Conservation (phyloP, 768 basidiomycete genomes). For the Dentipellis sp. region DNA sequence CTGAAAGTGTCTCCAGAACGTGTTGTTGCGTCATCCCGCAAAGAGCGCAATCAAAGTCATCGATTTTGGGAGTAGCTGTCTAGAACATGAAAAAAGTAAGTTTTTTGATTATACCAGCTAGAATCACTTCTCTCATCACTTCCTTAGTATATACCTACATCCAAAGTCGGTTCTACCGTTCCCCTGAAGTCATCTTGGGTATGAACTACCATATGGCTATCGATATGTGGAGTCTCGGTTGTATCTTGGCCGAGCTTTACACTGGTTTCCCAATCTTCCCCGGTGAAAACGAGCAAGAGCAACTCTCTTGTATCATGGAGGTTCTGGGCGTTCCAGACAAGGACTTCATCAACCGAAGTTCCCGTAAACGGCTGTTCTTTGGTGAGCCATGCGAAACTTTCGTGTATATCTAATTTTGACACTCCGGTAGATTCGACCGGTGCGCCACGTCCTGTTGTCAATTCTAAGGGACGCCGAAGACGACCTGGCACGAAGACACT, state of each 20-base stretch:
- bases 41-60: slow-evolving; percentile 98
- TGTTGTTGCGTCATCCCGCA: slow-evolving; percentile 86
- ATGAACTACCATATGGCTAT: slow-evolving; percentile 99
- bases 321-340: slow-evolving; percentile 93
- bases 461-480: slow-evolving; percentile 91
- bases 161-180: slow-evolving; percentile 99
- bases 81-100: slow-evolving; percentile 97
- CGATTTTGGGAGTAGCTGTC: slow-evolving; percentile 97
- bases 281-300: slow-evolving; percentile 98
- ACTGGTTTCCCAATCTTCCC: slow-evolving; percentile 99
- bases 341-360: slow-evolving; percentile 89
- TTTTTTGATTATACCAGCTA: slow-evolving; percentile 4
- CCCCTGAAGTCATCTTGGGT: slow-evolving; percentile 96
- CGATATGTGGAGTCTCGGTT: slow-evolving; percentile 99
- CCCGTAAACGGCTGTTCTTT: slow-evolving; percentile 92
- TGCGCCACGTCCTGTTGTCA: slow-evolving; percentile 86
- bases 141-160: slow-evolving; percentile 94
- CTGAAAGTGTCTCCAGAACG: slow-evolving; percentile 50
- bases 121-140: neutral
- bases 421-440: slow-evolving; percentile 71
- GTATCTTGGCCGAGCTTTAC: slow-evolving; percentile 93
- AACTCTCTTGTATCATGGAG: slow-evolving; percentile 98
- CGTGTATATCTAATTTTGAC: neutral
- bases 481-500: slow-evolving; percentile 89
- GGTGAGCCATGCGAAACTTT: slow-evolving; percentile 39